Evolutionary conservation across 805 yeast genomes (phyloP).

Genomic region (Ogataea glucozyma): DNA sequence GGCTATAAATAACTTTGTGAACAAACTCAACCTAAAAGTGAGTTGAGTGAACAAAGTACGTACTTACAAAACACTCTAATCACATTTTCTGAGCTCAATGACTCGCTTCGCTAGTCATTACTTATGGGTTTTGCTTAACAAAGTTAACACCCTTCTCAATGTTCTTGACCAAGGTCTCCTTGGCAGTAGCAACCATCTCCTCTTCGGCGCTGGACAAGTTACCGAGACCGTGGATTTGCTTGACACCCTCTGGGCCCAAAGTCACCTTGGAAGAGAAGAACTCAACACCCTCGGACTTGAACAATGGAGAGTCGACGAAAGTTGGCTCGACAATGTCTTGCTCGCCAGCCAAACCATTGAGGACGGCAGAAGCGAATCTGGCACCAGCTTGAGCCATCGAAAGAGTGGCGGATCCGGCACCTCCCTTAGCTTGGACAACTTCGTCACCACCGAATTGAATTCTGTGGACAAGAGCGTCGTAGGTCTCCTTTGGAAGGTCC

Average conservation of each 20-base stretch:
- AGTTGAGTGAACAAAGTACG: too few species aligned
- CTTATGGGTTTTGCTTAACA: conserved; percentile 68
- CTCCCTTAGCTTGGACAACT: conserved; percentile 81
- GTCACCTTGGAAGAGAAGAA: conserved; percentile 96
- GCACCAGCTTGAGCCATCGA: conserved; percentile 89
- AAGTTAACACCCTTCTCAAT: conserved; percentile 92
- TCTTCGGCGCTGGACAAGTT: conserved; percentile 75
- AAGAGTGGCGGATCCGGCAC: conserved; percentile 82
- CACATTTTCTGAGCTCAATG: too few species aligned
- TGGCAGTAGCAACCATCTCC: conserved; percentile 76
- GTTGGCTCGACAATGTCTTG: conserved; percentile 51
- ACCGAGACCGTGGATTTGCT: conserved; percentile 78
- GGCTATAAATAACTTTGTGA: background rate
- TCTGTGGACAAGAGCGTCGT: conserved; percentile 74
- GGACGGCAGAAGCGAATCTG: conserved; percentile 66
- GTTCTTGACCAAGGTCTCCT: conserved; percentile 87
- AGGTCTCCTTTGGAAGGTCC: conserved; percentile 60
- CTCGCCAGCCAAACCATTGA: conserved; percentile 54
- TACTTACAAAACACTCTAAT: too few species aligned
- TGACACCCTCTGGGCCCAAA: conserved; percentile 88
- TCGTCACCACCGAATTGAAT: conserved; percentile 94
- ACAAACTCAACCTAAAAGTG: too few species aligned
- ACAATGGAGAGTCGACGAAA: conserved; percentile 73
- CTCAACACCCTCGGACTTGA: conserved; percentile 86
- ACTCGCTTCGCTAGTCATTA: background rate